phyloP scores from a whole-genome alignment of 495 filamentous ascomycete species.

The Cryomyces antarcticus region DNA sequence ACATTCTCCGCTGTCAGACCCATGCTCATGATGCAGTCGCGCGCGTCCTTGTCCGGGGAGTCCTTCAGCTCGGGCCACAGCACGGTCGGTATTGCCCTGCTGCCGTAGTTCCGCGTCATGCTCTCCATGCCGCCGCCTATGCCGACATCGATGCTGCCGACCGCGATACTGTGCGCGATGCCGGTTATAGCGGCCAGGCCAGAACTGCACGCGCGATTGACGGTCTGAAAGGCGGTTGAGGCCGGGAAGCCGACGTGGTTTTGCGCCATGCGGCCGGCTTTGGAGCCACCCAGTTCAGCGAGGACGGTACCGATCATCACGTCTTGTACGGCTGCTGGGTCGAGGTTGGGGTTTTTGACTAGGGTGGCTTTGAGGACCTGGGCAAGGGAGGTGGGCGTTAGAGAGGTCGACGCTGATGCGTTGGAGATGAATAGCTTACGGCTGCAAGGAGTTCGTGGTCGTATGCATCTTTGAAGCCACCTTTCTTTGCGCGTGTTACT shows the following conservation, averaged over 20 bases:
- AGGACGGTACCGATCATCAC: slow-evolving; percentile 74
- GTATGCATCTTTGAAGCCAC: slow-evolving; percentile 69
- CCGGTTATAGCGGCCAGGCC: slow-evolving; percentile 53
- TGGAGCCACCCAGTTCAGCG: slow-evolving; percentile 74
- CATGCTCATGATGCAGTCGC: slow-evolving; percentile 87
- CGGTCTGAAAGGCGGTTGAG: slow-evolving; percentile 56
- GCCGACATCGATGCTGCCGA: slow-evolving; percentile 54
- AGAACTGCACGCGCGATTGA: slow-evolving; percentile 72
- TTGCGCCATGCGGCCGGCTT: slow-evolving; percentile 79
- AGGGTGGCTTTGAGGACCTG: slow-evolving; percentile 60
- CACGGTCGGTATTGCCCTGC: slow-evolving; percentile 58
- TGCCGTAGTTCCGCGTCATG: slow-evolving; percentile 81
- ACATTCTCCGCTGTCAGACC: slow-evolving; percentile 87
- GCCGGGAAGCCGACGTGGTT: slow-evolving; percentile 62
- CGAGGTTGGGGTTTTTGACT: slow-evolving; percentile 51
- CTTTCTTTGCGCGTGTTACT: slow-evolving; percentile 25
- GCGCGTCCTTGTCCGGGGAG: slow-evolving; percentile 41
- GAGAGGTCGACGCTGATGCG: not conserved
- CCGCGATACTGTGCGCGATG: slow-evolving; percentile 48
- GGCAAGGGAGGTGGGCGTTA: not conserved
- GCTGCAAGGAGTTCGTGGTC: slow-evolving; percentile 70
- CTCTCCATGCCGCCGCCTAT: slow-evolving; percentile 83
- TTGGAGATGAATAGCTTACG: slow-evolving; percentile 16
- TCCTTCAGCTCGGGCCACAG: slow-evolving; percentile 57
- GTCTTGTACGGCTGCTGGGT: slow-evolving; percentile 53